Evolutionary conservation across 2,329 filamentous ascomycete genomes (phyloP), one percentile per base, ranked within the genome.

Genomic region (Aquanectria penicillioides): DNA sequence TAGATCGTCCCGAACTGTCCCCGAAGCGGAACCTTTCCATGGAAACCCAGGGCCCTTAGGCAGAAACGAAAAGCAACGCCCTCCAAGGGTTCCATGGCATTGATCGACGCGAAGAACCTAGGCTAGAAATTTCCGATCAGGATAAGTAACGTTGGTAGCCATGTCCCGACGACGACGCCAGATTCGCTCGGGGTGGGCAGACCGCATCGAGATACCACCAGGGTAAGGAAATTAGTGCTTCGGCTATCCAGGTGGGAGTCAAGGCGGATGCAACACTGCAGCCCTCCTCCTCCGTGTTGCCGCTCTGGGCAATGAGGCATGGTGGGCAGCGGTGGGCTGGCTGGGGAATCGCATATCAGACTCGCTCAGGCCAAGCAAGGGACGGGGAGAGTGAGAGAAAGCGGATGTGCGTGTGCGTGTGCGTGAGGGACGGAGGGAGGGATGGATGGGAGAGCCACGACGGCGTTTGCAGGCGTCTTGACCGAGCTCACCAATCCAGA

Each of bases 91-190:
- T 28, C 44, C 46, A 44, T 49, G 53, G 37, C 37, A 49, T 38
- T 57, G 54, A 57, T 57, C 54, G 54, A 41, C 54, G 40, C 47
- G 54, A 57, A 25, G 38, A 51, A 33, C 33, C 53, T 31, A 33
- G 38, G 28, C 54, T 51, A 51, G 54, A 57, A 57, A 38, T 57
- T 51, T 57, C 47, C 54, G 44, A 56, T 56, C 53, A 56, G 41
- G 41, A 56, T 41, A 36, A 28, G 23, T 20, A 36, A 48, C 28
- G 23, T 22, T 25, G 20, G 18, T 25, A 34, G 44, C 15, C 43
- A 55, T 29, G 51, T 48, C 23, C 33, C 43, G 50, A 33, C 18
- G 31, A 34, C 40, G 43, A 37, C 40, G 52, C 52, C 36, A 48
- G 52, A 41, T 48, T 48, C 44, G 29, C 26, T 41, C 36, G 43